Evolutionary conservation across 441 rosid species (phyloP).

Genomic region (Gossypium davidsonii): DNA sequence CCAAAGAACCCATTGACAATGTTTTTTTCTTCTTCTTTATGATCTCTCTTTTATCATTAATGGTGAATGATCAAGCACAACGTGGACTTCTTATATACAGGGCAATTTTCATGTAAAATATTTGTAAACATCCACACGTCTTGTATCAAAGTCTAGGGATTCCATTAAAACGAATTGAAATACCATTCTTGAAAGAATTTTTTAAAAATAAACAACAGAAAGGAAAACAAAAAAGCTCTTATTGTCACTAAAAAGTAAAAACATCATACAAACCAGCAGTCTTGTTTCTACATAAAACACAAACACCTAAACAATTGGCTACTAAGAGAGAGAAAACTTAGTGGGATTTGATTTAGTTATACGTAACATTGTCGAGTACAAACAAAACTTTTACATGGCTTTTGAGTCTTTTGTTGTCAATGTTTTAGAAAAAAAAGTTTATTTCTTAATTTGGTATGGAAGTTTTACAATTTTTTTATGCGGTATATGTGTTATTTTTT

Average conservation of each 20-base stretch:
- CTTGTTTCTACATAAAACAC: not conserved
- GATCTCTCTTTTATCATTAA: not conserved
- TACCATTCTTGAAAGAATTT: not conserved
- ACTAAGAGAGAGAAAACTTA: not conserved
- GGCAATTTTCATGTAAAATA: conserved; percentile 3
- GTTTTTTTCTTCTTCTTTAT: not conserved
- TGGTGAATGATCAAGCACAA: conserved; percentile 23
- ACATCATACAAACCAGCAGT: conserved; percentile 14
- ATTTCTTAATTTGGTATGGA: not conserved
- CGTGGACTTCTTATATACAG: conserved; percentile 29
- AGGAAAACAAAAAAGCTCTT: not conserved
- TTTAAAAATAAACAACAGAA: not conserved
- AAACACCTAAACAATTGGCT: not conserved
- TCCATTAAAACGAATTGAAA: conserved; percentile 40
- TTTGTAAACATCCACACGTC: conserved; percentile 23
- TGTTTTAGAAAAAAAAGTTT: not conserved
- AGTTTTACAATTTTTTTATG: too few relatives aligned
- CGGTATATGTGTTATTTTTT: too few relatives aligned
- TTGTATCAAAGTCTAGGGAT: conserved; percentile 40
- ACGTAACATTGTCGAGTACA: not conserved
- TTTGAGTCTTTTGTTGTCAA: not conserved
- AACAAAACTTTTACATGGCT: not conserved
- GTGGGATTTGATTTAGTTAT: not conserved
- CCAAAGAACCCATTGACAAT: conserved; percentile 18
- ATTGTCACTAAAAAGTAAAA: not conserved